Percentiles rank a stretch among this genome's conserved stretches.
These are phyloP conservation scores for Globisporangium paddicum DNA, from an alignment of 352 stramenopile genomes.

Conservation along the genomic window DNA sequence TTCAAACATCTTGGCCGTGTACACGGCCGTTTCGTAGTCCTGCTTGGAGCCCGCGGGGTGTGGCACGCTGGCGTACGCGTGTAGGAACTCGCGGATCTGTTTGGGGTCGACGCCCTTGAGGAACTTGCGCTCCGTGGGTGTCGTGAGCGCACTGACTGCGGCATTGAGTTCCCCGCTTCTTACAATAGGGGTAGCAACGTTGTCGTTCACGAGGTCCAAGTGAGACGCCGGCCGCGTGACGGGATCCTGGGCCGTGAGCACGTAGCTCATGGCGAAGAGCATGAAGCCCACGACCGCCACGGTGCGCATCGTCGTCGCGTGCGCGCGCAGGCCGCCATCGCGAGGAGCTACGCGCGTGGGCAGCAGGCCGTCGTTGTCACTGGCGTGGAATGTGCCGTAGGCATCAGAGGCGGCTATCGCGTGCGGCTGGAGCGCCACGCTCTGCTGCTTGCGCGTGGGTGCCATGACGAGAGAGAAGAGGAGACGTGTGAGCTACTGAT, in stretches of 20 bases:
- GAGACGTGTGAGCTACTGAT: background rate
- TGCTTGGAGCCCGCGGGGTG: conserved; percentile 17
- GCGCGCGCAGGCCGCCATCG: background rate
- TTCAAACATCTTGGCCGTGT: conserved; percentile 36
- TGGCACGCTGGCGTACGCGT: conserved; percentile 6
- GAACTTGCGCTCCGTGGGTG: conserved; percentile 10
- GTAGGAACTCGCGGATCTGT: conserved; percentile 18
- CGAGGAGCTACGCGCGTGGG: background rate
- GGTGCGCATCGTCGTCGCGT: conserved; percentile 15
- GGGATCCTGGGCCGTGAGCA: conserved; percentile 16
- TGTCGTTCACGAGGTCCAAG: background rate
- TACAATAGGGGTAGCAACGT: background rate
- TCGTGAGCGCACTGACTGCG: background rate
- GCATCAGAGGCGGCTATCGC: conserved; percentile 16
- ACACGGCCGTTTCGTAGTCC: conserved; percentile 27
- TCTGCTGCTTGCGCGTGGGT: conserved; percentile 5
- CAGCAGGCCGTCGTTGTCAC: conserved; percentile 1
- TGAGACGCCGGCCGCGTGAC: background rate
- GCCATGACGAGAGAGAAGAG: background rate
- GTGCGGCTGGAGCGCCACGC: background rate
- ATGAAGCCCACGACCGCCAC: conserved; percentile 27
- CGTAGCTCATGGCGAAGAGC: conserved; percentile 24
- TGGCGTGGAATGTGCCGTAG: conserved; percentile 47
- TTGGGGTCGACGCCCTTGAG: conserved; percentile 22
- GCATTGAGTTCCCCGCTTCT: background rate